Conservation (phyloP, 139 green algal genomes). For the Protoeuglena noctilucae region DNA sequence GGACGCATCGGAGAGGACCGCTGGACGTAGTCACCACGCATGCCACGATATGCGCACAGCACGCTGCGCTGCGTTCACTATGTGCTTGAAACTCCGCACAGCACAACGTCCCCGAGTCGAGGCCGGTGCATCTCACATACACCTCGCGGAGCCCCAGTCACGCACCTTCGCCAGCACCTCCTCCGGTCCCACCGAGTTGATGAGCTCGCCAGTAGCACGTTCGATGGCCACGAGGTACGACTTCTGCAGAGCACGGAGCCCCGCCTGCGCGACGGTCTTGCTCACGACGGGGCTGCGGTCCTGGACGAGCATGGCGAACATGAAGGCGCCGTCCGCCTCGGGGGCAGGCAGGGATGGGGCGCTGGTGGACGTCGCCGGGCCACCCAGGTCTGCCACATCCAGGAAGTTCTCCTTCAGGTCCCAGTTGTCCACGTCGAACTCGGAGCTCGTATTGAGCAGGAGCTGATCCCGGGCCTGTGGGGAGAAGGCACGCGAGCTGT, state of each 20-base stretch:
- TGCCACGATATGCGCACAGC: too few relatives aligned
- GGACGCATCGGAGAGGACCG: too few relatives aligned
- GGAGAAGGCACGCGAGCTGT: too few relatives aligned
- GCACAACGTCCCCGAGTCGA: too few relatives aligned
- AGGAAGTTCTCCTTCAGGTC: not conserved
- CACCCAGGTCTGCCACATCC: too few relatives aligned
- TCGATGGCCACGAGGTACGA: slow-evolving; percentile 39
- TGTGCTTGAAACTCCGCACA: too few relatives aligned
- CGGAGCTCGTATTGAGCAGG: not conserved
- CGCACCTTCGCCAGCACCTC: slow-evolving; percentile 15
- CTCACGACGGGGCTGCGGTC: slow-evolving; percentile 3
- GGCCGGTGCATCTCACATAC: too few relatives aligned
- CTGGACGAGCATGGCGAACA: slow-evolving; percentile 16
- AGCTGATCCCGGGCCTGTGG: slow-evolving; percentile 5
- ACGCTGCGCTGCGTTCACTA: too few relatives aligned
- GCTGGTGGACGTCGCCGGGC: too few relatives aligned
- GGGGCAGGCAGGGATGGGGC: too few relatives aligned
- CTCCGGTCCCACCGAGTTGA: slow-evolving; percentile 25
- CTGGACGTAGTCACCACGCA: too few relatives aligned
- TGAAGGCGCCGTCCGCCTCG: slow-evolving; percentile 14
- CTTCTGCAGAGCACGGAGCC: slow-evolving; percentile 13
- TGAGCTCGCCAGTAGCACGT: slow-evolving; percentile 12
- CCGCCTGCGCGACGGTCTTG: slow-evolving; percentile 19
- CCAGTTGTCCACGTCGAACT: not conserved
- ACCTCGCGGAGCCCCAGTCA: too few relatives aligned